Evolutionary conservation across 2,329 filamentous ascomycete genomes (phyloP).

Genomic region (Aspergillus quadricinctus): DNA sequence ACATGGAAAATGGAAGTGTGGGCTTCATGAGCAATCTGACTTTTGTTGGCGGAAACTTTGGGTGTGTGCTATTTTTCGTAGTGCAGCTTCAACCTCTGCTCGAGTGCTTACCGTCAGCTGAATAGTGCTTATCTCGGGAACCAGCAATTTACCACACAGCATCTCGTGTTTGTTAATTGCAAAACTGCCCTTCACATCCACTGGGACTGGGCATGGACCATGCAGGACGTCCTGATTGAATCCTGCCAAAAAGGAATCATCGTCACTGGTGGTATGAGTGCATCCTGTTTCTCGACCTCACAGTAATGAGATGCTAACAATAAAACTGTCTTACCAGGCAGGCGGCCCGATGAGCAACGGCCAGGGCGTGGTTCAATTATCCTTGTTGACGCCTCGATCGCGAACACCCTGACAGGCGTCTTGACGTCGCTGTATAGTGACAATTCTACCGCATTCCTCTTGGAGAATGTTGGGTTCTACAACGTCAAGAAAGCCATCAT

Average conservation of each 20-base stretch:
- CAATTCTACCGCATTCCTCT: too few species aligned
- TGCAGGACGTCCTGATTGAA: constrained; percentile 47
- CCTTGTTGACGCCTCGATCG: too few species aligned
- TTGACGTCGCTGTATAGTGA: too few species aligned
- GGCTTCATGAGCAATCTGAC: constrained; percentile 55
- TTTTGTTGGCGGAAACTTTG: constrained; percentile 58
- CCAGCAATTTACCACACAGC: constrained; percentile 60
- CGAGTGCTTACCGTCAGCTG: too few species aligned
- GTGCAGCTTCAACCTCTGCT: too few species aligned
- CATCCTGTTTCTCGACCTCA: neutral
- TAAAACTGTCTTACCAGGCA: neutral
- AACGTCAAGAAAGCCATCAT: too few species aligned
- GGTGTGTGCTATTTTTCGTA: too few species aligned
- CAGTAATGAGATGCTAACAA: neutral
- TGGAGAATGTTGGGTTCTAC: too few species aligned
- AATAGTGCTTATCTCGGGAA: constrained; percentile 43
- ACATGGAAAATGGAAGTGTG: constrained; percentile 43
- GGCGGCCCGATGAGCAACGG: too few species aligned
- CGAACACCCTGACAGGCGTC: too few species aligned
- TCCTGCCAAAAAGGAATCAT: constrained; percentile 48
- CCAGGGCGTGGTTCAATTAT: too few species aligned
- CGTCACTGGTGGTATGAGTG: constrained; percentile 31
- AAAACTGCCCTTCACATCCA: constrained; percentile 52
- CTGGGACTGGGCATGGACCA: constrained; percentile 58
- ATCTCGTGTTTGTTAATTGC: constrained; percentile 49